Evolutionary conservation across 2,329 filamentous ascomycete species (phyloP), one percentile per base, ranked within the genome.

Genomic region (Didymella pinodella): DNA sequence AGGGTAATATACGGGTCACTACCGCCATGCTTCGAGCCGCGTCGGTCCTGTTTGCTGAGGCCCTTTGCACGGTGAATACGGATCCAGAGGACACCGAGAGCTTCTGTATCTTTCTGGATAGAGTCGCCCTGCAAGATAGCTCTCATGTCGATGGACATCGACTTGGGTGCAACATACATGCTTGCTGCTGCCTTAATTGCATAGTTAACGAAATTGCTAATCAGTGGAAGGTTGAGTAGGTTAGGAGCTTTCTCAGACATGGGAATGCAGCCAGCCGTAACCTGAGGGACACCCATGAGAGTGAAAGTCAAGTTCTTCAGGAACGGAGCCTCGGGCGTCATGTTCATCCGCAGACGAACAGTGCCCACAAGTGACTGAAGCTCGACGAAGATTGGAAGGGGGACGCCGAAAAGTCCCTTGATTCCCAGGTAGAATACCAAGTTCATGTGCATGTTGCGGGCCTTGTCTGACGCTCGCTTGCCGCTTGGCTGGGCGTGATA

Each of bases 171-270:
- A 26, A 97, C 93, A 64, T 97, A 97, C 85, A 97, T 76, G 72
- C 88, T 90, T 2, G 90, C 90, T 0, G 93, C 92, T 0, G 95
- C 88, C 36, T 88, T 88, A 68, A 98, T 96, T 5, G 94, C 92
- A 80, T 93, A 97, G 78, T 97, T 97, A 77, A 97, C 94, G 73
- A 99, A 98, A 70, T 96, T 96, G 14, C 92, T 96, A 68, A 98
- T 97, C 36, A 98, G 77, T 0, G 94, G 94, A 10, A 98, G 81
- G 67, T 98, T 97, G 26, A 98, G 81, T 45, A 98, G 88, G 67
- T 98, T 98, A 61, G 96, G 88, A 2, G 93, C 94, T 65, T 88
- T 90, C 74, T 95, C 88, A n/a, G 97, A 78, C 89, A 98, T 95
- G 0, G 95, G 95, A 14, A 93, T 89, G 72, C 94, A 98, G 1